Base-by-base conservation (phyloP, 139 green algal genomes). In the Gonium pectorale region DNA sequence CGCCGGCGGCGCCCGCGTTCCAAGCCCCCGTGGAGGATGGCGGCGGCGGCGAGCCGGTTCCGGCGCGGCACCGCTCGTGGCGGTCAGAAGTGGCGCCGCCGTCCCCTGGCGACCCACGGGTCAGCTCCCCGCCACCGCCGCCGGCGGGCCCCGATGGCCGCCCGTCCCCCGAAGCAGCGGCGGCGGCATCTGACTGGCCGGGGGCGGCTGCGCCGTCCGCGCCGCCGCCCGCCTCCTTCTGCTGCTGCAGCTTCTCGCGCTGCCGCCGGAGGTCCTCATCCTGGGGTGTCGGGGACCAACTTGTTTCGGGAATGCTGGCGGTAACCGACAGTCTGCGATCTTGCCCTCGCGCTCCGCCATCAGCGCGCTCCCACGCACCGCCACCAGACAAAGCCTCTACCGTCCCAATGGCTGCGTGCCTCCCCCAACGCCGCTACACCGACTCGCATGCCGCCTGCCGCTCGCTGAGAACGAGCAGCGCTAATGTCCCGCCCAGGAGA, bases 211-310 rank as follows among this genome's bases (percentile, higher is more conserved):
- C 44, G 6, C 24, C 66, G 17, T 37, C 66, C 5, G 72, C 72
- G 49, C n/a, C 51, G 52, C n/a, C 35, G 24, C 29, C 51, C n/a
- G 41, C 51, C 46, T 75, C 63, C 63, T 59, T 60, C 27, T 44
- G 22, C n/a, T 73, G 43, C 19, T 3, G 29, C 43, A 60, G 41
- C 79, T 85, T 75, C 64, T 75, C 79, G 17, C 37, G 54, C 66
- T 85, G 79, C 5, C 64, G 79, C 7, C 64, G 44, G 3, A 46
- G 21, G 64, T 85, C 79, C 79, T 85, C 64, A 9, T 85, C 79
- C 79, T 85, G 62, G 6, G 17, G 41, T n/a, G n/a, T n/a, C n/a
- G n/a, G n/a, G n/a, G n/a, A n/a, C n/a, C n/a, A n/a, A n/a, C n/a
- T n/a, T n/a, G n/a, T n/a, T n/a, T n/a, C n/a, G n/a, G n/a, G n/a